Base-by-base conservation (phyloP, 208 protist genomes). In the Crithidia fasciculata region DNA sequence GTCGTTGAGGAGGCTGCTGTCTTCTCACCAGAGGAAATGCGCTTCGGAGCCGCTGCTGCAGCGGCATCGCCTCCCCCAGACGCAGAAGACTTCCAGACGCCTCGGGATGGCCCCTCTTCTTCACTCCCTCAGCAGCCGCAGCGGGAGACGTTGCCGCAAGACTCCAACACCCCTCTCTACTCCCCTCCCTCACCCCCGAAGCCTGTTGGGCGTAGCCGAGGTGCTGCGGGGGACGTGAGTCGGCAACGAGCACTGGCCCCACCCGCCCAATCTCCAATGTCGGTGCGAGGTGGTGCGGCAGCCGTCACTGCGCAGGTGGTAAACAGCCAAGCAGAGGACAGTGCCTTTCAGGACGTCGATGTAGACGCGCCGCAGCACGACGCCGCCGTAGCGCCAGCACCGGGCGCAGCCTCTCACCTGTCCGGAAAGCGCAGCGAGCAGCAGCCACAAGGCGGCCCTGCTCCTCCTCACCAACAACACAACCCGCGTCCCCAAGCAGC, bases 91-190 rank as follows among this genome's bases (percentile, higher is more conserved):
- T 52, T 41, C 16, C 53, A 69, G 52, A 60, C 64, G 2, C 64
- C 64, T 36, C 53, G 64, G 3, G 53, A 58, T 8, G 65, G 28
- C 28, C 28, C 28, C 28, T 28, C 1, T 28, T 1, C 28, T 28
- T 28, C 28, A 28, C 43, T 52, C 2, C 47, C 12, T 12, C 62
- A 57, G 37, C 49, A 40, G 4, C 19, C n/a, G 45, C 62, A n/a
- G 28, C 62, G 10, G 5, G 15, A 10, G 41, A 41, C 37, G 62
- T 45, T 49, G 1, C 50, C 45, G 50, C 62, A 55, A 15, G 62
- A 68, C 18, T 19, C 50, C 12, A 15, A 68, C 52, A 70, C 65
- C 19, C 40, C 65, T 6, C 41, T 70, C 9, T 70, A 70, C 53
- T 70, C 65, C n/a, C 52, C 65, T 4, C 65, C 65, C 8, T 70